Conservation (phyloP, 2,329 filamentous ascomycete species). For the Pseudogymnoascus sp. region DNA sequence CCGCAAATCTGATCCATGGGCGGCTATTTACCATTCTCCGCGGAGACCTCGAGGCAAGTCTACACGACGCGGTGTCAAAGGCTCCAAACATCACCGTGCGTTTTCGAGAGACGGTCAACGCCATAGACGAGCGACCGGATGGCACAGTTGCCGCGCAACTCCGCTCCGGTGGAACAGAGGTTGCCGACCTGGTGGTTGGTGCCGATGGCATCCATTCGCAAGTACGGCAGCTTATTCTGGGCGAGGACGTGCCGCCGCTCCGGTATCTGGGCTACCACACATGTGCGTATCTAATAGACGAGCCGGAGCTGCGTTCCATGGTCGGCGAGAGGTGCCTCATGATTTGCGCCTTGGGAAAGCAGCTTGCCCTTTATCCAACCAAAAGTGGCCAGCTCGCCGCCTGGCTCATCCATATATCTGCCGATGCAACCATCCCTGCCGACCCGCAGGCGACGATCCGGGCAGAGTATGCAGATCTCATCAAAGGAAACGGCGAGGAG, state of each 20-base stretch:
- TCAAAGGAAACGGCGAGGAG: background rate
- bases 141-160: too few relatives aligned
- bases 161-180: too few relatives aligned
- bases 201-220: conserved; percentile 25
- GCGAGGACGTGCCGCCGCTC: background rate
- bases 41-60: too few relatives aligned
- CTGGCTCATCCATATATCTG: background rate
- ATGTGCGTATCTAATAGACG: background rate
- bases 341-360: background rate
- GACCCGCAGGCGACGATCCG: background rate
- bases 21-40: too few relatives aligned
- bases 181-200: too few relatives aligned
- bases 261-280: background rate
- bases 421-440: background rate
- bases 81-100: too few relatives aligned
- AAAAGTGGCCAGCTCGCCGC: background rate
- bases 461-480: background rate
- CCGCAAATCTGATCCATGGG: conserved; percentile 23
- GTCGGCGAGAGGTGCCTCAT: background rate
- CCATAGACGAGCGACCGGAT: too few relatives aligned
- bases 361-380: background rate
- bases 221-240: conserved; percentile 36
- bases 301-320: background rate
- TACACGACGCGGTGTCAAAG: too few relatives aligned
- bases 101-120: too few relatives aligned